phyloP scores from a whole-genome alignment of 768 basidiomycete species.

The Podaxis sp. region DNA sequence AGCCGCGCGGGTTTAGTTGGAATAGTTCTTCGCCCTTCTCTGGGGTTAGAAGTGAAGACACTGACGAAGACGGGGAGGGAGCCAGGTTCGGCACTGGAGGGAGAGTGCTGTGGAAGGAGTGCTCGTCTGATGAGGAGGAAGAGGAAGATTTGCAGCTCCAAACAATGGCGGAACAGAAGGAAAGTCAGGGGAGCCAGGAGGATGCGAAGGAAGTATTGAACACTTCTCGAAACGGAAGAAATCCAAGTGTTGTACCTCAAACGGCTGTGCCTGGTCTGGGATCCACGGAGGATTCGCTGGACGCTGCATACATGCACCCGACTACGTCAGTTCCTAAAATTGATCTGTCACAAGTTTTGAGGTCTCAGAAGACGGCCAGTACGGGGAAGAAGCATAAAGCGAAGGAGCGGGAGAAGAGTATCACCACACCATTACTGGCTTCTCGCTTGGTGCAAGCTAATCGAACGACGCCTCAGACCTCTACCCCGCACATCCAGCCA shows the following conservation, averaged over 20 bases:
- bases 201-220: neutral
- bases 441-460: neutral
- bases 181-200: neutral
- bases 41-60: neutral
- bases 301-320: neutral
- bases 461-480: neutral
- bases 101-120: neutral
- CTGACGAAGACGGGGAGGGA: neutral
- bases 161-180: neutral
- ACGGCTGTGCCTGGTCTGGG: neutral
- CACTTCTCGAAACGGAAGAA: neutral
- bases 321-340: neutral
- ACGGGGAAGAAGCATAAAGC: neutral
- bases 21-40: neutral
- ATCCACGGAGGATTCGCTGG: neutral
- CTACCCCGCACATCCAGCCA: neutral
- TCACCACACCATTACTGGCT: neutral
- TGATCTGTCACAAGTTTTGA: neutral
- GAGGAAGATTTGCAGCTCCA: neutral
- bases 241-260: no score
- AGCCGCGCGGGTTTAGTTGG: neutral
- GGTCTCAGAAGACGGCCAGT: constrained; percentile 1
- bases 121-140: neutral
- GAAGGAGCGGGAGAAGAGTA: neutral
- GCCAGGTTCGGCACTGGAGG: neutral